phyloP scores from a whole-genome alignment of 106 monocot genomes.

The Platanthera zijinensis region DNA sequence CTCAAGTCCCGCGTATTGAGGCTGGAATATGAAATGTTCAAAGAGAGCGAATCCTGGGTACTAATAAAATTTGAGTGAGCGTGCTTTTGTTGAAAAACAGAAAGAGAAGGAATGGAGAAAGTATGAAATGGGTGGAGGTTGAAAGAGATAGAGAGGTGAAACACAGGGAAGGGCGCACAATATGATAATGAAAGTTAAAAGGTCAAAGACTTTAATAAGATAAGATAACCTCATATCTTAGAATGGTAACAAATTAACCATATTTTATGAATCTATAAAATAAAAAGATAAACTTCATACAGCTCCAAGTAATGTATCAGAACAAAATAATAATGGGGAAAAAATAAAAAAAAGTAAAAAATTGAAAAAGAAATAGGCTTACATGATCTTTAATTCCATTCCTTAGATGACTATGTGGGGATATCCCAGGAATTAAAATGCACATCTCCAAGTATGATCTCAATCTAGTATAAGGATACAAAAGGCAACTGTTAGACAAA shows the following conservation, averaged over 20 bases:
- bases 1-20: no score
- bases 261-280: not conserved
- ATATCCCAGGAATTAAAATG: conserved; percentile 75
- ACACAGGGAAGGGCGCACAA: not conserved
- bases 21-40: no score
- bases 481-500: not conserved
- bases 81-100: no score
- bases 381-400: conserved; percentile 27
- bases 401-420: conserved; percentile 33
- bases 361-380: conserved; percentile 16
- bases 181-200: not conserved
- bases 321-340: not conserved
- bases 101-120: not conserved
- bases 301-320: not conserved
- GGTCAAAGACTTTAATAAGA: not conserved
- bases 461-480: conserved; percentile 36
- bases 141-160: not conserved
- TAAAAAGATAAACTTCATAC: not conserved
- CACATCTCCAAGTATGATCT: conserved; percentile 90
- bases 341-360: not conserved
- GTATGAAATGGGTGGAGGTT: not conserved
- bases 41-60: no score
- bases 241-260: not conserved
- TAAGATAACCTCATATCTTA: not conserved
- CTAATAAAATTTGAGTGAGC: no score